Conservation (phyloP, 139 green algal species). For the Chlamydomonas sp. region DNA sequence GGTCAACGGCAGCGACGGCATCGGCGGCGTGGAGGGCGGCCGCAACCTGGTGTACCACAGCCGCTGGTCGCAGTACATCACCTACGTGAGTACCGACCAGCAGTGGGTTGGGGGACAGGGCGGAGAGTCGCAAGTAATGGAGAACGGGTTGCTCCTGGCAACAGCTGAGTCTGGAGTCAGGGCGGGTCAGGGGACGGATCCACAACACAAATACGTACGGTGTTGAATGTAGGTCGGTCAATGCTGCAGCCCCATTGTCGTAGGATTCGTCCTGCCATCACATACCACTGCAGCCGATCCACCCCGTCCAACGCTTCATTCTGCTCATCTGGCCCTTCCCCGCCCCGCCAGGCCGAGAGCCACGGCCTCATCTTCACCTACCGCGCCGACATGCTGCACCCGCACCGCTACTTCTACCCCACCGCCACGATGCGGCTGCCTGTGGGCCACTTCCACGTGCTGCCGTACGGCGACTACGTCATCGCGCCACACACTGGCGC, state of each 20-base stretch:
- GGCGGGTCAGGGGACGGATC: too few species aligned
- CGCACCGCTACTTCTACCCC: neutral
- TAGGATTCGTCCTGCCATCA: too few species aligned
- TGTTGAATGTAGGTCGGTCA: too few species aligned
- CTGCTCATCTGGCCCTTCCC: neutral
- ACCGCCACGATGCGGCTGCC: neutral
- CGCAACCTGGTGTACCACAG: conserved; percentile 1
- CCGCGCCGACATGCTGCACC: neutral
- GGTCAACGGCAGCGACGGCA: conserved; percentile 16
- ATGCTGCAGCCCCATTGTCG: too few species aligned
- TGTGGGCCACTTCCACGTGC: conserved; percentile 10
- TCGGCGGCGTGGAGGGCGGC: conserved; percentile 17
- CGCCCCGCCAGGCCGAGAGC: conserved; percentile 1
- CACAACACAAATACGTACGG: too few species aligned
- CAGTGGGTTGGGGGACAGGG: too few species aligned
- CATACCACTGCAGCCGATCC: too few species aligned
- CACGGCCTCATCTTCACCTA: neutral
- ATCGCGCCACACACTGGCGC: neutral
- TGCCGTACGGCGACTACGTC: conserved; percentile 4
- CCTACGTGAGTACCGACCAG: neutral
- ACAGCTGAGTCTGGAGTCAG: too few species aligned
- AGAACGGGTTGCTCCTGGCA: too few species aligned
- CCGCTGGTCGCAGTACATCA: neutral
- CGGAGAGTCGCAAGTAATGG: too few species aligned
- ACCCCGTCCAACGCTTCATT: neutral